These are phyloP conservation scores for Apophysomyces elegans DNA, from an alignment of 371 early-diverging fungal species.

Conservation along the genomic window DNA sequence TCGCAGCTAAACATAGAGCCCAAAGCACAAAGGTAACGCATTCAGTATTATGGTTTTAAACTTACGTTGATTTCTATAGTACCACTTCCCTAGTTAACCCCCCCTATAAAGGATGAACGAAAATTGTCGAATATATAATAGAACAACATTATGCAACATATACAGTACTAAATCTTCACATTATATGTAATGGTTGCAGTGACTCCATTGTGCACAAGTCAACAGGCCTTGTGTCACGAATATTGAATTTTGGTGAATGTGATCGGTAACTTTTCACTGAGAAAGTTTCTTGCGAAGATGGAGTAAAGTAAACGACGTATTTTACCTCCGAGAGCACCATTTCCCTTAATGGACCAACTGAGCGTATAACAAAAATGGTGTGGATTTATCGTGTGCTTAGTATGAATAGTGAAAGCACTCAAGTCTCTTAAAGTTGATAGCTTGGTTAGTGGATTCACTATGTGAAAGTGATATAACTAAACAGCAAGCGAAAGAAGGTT, in stretches of 20 bases:
- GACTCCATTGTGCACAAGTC: too few relatives aligned
- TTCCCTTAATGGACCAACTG: too few relatives aligned
- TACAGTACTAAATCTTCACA: neutral
- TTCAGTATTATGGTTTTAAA: neutral
- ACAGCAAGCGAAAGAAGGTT: neutral
- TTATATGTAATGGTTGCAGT: neutral
- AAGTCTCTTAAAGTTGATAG: too few relatives aligned
- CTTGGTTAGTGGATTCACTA: neutral
- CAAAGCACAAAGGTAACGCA: conserved; percentile 13
- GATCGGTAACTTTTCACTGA: too few relatives aligned
- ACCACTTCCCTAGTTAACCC: conserved; percentile 26
- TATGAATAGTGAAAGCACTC: too few relatives aligned
- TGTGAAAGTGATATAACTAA: neutral
- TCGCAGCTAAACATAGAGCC: conserved; percentile 16
- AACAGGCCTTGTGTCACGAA: too few relatives aligned
- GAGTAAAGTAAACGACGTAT: too few relatives aligned
- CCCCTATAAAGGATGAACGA: conserved; percentile 18
- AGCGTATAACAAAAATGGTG: too few relatives aligned
- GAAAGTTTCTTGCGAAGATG: too few relatives aligned
- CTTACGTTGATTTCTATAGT: neutral
- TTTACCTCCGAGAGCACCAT: too few relatives aligned
- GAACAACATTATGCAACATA: neutral
- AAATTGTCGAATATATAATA: conserved; percentile 3
- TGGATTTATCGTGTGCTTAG: too few relatives aligned
- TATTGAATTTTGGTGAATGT: too few relatives aligned